phyloP scores from a whole-genome alignment of 208 protist genomes.

The Crithidia bombi region DNA sequence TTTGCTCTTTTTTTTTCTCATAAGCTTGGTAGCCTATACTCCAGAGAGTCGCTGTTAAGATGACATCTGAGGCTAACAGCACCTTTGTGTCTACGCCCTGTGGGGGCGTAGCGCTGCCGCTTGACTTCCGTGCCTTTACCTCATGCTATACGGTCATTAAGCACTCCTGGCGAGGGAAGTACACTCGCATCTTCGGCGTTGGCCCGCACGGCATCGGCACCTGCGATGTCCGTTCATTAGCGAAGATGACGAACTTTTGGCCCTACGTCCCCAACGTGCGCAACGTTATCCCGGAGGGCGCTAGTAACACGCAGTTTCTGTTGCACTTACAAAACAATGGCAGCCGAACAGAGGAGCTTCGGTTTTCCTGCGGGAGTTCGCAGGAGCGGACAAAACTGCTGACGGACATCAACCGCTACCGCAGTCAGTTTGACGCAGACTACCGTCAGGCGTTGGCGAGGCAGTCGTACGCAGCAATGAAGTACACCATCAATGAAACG shows the following conservation, averaged over 20 bases:
- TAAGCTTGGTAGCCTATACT: background rate
- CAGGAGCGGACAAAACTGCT: slow-evolving; percentile 85
- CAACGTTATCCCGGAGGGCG: slow-evolving; percentile 47
- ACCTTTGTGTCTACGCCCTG: slow-evolving; percentile 21
- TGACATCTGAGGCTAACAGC: slow-evolving; percentile 7
- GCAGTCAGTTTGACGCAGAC: slow-evolving; percentile 52
- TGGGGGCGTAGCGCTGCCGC: background rate
- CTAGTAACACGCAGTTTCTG: slow-evolving; percentile 48
- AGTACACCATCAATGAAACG: slow-evolving; percentile 60
- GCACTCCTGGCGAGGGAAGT: slow-evolving; percentile 88
- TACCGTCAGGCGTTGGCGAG: slow-evolving; percentile 26
- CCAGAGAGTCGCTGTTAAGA: too few species aligned
- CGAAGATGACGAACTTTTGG: slow-evolving; percentile 87
- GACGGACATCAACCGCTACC: slow-evolving; percentile 82
- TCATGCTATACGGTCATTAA: slow-evolving; percentile 84
- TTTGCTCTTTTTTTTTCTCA: background rate
- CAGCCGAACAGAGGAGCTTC: slow-evolving; percentile 57
- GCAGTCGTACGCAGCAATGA: slow-evolving; percentile 54
- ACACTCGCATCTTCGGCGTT: slow-evolving; percentile 86
- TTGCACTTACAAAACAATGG: slow-evolving; percentile 42
- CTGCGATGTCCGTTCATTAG: slow-evolving; percentile 70
- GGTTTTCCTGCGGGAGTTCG: slow-evolving; percentile 58
- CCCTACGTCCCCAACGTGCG: slow-evolving; percentile 42
- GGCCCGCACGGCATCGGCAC: slow-evolving; percentile 62
- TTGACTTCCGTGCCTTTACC: slow-evolving; percentile 53